Conservation (phyloP, 495 filamentous ascomycete species). For the Neurospora sp. region DNA sequence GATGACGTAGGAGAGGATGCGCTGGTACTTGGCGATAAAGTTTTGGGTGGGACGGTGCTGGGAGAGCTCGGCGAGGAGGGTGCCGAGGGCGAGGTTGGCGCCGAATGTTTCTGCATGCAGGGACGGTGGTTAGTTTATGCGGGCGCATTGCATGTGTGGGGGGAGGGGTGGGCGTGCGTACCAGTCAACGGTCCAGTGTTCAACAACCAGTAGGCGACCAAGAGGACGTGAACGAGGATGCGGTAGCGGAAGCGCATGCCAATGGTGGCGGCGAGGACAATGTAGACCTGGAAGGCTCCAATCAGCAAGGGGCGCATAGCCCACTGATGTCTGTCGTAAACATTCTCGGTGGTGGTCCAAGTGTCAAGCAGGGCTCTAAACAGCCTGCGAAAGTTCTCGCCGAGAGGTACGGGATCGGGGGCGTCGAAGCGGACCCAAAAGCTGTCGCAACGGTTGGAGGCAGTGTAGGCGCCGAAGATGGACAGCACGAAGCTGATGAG, state of each 20-base stretch:
- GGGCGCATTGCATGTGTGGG: not conserved
- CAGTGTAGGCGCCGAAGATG: slow-evolving; percentile 46
- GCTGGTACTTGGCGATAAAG: slow-evolving; percentile 38
- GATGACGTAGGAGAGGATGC: slow-evolving; percentile 35
- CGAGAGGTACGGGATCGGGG: slow-evolving; percentile 24
- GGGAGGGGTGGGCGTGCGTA: slow-evolving; percentile 3
- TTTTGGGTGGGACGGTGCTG: slow-evolving; percentile 43
- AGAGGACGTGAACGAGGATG: slow-evolving; percentile 39
- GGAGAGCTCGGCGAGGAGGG: slow-evolving; percentile 50
- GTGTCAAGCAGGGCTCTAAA: slow-evolving; percentile 40
- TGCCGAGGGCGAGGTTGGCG: slow-evolving; percentile 52
- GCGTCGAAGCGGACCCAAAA: slow-evolving; percentile 50
- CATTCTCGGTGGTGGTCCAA: slow-evolving; percentile 50
- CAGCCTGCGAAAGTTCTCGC: slow-evolving; percentile 25
- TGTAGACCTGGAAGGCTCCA: slow-evolving; percentile 53
- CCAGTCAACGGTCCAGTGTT: slow-evolving; percentile 27
- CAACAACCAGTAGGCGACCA: slow-evolving; percentile 44
- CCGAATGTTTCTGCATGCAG: slow-evolving; percentile 39
- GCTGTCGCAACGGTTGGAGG: slow-evolving; percentile 44
- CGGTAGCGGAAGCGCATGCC: slow-evolving; percentile 49
- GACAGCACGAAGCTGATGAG: slow-evolving; percentile 46
- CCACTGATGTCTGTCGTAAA: slow-evolving; percentile 58
- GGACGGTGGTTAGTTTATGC: slow-evolving; percentile 4
- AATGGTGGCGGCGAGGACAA: slow-evolving; percentile 44
- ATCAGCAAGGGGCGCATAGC: slow-evolving; percentile 51